Evolutionary conservation across 169 alveolate species (phyloP), one percentile per base, ranked within the genome.

Genomic region (Plasmodium fragile): DNA sequence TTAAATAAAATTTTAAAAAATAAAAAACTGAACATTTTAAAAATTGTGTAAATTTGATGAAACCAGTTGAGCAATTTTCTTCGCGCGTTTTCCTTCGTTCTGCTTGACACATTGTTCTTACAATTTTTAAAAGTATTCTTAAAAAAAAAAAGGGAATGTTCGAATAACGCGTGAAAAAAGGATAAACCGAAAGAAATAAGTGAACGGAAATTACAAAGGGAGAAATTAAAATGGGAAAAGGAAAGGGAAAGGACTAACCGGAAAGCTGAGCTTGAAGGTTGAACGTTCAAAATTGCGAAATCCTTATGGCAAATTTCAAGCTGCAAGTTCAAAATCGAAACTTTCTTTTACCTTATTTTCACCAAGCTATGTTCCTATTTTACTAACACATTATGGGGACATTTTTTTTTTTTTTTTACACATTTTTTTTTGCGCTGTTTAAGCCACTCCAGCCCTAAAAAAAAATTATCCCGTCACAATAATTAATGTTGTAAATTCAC

Each of bases 31-130:
- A 28, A 52, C 36, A 81, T 22, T 45, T 52, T 52, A 52, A 81
- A 81, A 52, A 13, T 81, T 32, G 89, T 81, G 89, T 81, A 81
- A 81, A 81, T 8, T 34, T 65, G 75, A 25, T 65, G 36, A 53
- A 49, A 41, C 70, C 16, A 55, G 30, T 79, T 55, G 52, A 81
- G 77, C 43, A 30, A 36, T 81, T 81, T 81, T 28, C 53, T 81
- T 81, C 83, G 16, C 53, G 34, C 30, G 6, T 16, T 55, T 81
- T 43, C 25, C 34, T 41, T 41, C 41, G 41, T 81, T 81, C 69
- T 81, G 34, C 89, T 81, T 49, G 41, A 81, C 59, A 81, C 43
- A 34, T 53, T 81, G 28, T 18, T 65, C 22, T 65, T 65, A 65
- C 75, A 65, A 65, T 65, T 65, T 18, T 65, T 22, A 25, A 65